Evolutionary conservation across 805 yeast genomes (phyloP), one percentile per base, ranked within the genome.

Genomic region (Candida ovalis): DNA sequence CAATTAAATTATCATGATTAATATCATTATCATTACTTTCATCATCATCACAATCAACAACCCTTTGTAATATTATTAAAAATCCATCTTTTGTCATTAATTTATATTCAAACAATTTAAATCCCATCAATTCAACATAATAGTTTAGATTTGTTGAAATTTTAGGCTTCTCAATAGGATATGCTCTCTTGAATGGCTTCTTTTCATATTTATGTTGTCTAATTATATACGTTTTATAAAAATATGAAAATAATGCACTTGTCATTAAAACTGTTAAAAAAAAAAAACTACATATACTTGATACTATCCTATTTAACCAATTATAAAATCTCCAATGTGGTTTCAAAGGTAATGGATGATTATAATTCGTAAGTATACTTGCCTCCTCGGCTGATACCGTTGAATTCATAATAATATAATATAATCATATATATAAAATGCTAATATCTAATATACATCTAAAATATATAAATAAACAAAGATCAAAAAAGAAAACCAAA

Each of bases 61-160:
- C 61, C 40, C 88, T 78, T 60, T 86, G 82, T 41, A 90, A 63
- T 1, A 75, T 73, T n/a, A 92, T 67, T 1, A 81, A 70, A 62
- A 79, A 90, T 1, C 97, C 97, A 64, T 94, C 98, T 15, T 73
- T 72, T 0, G 98, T 91, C 9, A 78, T 71, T 1, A 90, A 71
- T 28, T 73, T 76, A 60, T 78, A 80, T 47, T 76, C 82, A 40
- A 74, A 76, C 33, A 89, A 69, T 15, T 76, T 81, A 17, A 87
- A 68, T 0, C 82, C 86, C 43, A 83, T 67, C 27, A 82, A 72
- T 36, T 71, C 68, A 15, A 86, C 84, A 61, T 91, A 92, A 61
- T 86, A 88, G 23, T 77, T 63, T 43, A 92, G 67, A 21, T 81
- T 75, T 4, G 48, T 32, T 3, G 50, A 30, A 3, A 44, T 46